Conservation (phyloP, 1,139 yeast species). For the Debaryomyces sp. region DNA sequence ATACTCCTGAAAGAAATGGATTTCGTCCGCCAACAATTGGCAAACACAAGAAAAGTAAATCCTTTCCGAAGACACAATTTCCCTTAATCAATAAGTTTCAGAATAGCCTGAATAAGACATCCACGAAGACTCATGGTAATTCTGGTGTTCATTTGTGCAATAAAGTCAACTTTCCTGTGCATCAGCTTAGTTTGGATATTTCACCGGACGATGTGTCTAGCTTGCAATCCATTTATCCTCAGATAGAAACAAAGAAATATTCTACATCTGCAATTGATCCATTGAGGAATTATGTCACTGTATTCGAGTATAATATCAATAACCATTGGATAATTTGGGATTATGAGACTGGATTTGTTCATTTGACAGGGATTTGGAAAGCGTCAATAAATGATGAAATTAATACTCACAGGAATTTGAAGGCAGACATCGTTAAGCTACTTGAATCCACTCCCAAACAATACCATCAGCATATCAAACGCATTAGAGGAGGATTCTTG, state of each 20-base stretch:
- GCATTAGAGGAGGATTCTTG: conserved; percentile 89
- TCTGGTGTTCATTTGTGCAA: conserved; percentile 2
- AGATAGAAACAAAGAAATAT: conserved; percentile 62
- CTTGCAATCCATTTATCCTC: conserved; percentile 32
- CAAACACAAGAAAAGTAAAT: conserved; percentile 13
- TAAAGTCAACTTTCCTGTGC: conserved; percentile 25
- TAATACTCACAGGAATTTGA: conserved; percentile 39
- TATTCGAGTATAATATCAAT: conserved; percentile 69
- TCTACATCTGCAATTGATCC: conserved; percentile 68
- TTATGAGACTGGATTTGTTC: conserved; percentile 83
- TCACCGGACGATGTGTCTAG: conserved; percentile 30
- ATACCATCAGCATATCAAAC: conserved; percentile 62
- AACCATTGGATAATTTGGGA: conserved; percentile 85
- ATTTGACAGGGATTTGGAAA: conserved; percentile 91
- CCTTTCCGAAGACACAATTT: conserved; percentile 11
- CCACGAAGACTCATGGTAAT: background rate
- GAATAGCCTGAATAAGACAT: conserved; percentile 5
- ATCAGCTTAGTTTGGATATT: conserved; percentile 17
- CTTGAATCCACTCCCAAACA: conserved; percentile 73
- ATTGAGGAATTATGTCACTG: conserved; percentile 66
- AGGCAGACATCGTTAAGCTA: conserved; percentile 76
- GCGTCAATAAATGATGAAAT: conserved; percentile 40
- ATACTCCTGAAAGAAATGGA: background rate
- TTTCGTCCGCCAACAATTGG: background rate
- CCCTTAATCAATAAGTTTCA: conserved; percentile 12